Base-by-base conservation (phyloP, 345 rosid genomes). In the Durio zibethinus region DNA sequence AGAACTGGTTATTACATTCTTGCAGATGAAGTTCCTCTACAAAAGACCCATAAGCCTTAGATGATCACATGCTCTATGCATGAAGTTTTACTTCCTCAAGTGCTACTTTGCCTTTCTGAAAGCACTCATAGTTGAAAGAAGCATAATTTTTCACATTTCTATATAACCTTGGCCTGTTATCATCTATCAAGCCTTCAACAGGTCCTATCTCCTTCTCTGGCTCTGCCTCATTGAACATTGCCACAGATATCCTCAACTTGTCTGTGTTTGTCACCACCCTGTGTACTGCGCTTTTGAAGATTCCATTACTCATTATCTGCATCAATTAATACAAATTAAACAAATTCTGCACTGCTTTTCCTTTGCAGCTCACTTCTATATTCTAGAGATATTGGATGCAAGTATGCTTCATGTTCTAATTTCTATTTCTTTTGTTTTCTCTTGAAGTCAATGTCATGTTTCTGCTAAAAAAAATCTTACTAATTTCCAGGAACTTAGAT, bases 291-390 rank as follows among this genome's bases (percentile, higher is more conserved):
- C 90, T 85, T 80, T 84, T 88, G 86, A 83, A 90, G 54, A 88
- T 79, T 29, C 89, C 91, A 33, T 90, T 88, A 73, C 86, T 88
- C 88, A 84, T 84, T 74, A 90, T 87, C 89, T 88, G 83, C 83
- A 47, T 45, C 78, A 73, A 20, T 63, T 47, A 5, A 29, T 21
- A 40, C 36, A 23, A 54, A 38, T 54, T 21, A 15, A 35, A n/a
- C 62, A 4, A 48, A 54, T 52, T 35, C 43, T 40, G 0, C 7
- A 0, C 23, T 6, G 31, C 52, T 40, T 67, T 36, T 35, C 70
- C 6, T 36, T 36, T 38, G 27, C 70, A 33, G 29, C 15, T 43
- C 36, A 43, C n/a, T 43, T 38, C 35, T 12, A n/a, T 21, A 23
- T 7, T 31, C 12, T 60, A 29, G 20, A 21, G 31, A 10, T 40